phyloP scores from a whole-genome alignment of 208 protist species.

The Trypanosoma cruzi region DNA sequence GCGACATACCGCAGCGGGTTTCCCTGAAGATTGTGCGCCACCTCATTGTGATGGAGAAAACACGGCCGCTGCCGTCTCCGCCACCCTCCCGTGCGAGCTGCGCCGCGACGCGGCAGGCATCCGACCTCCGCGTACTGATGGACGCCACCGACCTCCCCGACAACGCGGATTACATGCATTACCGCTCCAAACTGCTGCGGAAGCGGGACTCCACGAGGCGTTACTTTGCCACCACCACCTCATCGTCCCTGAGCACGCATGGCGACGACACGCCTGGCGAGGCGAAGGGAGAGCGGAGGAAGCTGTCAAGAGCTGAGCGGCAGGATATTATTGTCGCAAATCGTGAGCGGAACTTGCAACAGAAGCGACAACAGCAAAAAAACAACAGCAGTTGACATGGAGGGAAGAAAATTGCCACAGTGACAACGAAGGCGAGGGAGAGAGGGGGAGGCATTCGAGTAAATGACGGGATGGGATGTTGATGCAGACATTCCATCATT shows the following conservation, averaged over 20 bases:
- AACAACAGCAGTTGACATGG: background rate
- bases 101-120: constrained; percentile 33
- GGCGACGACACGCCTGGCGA: background rate
- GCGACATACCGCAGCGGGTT: constrained; percentile 84
- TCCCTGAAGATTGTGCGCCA: constrained; percentile 82
- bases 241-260: constrained; percentile 2
- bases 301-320: constrained; percentile 23
- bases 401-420: background rate
- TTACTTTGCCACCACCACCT: constrained; percentile 16
- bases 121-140: constrained; percentile 67
- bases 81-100: constrained; percentile 51
- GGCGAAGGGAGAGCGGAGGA: background rate
- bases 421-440: constrained; percentile 2
- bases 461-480: background rate
- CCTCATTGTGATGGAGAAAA: constrained; percentile 72
- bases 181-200: constrained; percentile 53
- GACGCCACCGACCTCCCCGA: constrained; percentile 63
- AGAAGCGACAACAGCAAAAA: constrained; percentile 21
- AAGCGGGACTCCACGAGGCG: constrained; percentile 46
- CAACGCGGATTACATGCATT: constrained; percentile 73
- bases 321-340: constrained; percentile 65
- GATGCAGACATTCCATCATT: background rate
- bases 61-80: constrained; percentile 33
- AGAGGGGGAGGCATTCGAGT: constrained; percentile 1
- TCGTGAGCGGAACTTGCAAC: constrained; percentile 54